Evolutionary conservation across 2,329 filamentous ascomycete species (phyloP).

Genomic region (Xylariaceae sp.): DNA sequence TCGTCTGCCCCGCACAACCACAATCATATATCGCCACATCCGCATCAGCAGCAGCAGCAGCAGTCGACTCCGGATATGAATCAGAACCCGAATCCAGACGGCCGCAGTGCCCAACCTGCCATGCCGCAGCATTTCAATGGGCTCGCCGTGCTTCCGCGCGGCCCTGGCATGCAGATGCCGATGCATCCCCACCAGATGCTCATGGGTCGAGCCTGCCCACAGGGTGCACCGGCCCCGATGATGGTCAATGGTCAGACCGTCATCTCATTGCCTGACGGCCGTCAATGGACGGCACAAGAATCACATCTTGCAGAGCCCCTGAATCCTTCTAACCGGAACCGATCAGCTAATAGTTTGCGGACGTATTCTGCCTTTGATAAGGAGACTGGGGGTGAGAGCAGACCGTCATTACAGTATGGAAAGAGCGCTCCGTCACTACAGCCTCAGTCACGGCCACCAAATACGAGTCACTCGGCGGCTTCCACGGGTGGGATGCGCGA

Average conservation of each 20-base stretch:
- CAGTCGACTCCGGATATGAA: constrained; percentile 11
- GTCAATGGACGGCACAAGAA: constrained; percentile 49
- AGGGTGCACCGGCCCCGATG: constrained; percentile 21
- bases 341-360: constrained; percentile 32
- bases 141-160: constrained; percentile 12
- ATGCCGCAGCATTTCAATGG: constrained; percentile 23
- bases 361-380: constrained; percentile 44
- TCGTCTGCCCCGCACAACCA: constrained; percentile 21
- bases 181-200: constrained; percentile 17
- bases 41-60: constrained; percentile 1
- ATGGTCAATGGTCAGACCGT: constrained; percentile 24
- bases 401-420: constrained; percentile 18
- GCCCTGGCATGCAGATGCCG: constrained; percentile 21
- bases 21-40: constrained; percentile 16
- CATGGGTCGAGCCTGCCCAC: constrained; percentile 25
- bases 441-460: constrained; percentile 22
- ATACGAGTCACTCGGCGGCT: constrained; percentile 33
- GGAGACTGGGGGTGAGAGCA: constrained; percentile 38
- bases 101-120: constrained; percentile 9
- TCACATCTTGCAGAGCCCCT: constrained; percentile 50
- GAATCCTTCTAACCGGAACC: constrained; percentile 35
- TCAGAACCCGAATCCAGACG: constrained; percentile 21
- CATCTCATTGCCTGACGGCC: constrained; percentile 37
- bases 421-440: constrained; percentile 17
- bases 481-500: constrained; percentile 41